Conservation (phyloP, 257 asterid species). For the Solanum dulcamara region DNA sequence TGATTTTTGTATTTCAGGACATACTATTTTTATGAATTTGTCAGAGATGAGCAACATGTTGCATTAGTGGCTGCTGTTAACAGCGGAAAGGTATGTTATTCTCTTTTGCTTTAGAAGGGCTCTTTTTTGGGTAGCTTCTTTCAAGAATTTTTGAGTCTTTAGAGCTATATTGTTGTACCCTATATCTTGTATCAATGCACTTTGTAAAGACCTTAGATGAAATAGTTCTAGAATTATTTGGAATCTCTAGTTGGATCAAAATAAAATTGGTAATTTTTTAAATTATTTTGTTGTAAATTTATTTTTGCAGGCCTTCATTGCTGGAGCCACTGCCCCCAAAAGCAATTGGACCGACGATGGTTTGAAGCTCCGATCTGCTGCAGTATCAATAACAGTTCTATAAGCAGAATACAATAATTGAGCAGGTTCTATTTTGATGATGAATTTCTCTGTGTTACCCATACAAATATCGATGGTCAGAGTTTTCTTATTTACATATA, state of each 20-base stretch:
- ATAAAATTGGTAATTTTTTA: background rate
- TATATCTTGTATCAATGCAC: too few relatives aligned
- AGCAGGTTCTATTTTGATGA: background rate
- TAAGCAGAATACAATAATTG: slow-evolving; percentile 1
- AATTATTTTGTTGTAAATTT: background rate
- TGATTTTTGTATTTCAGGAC: slow-evolving; percentile 43
- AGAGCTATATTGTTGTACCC: too few relatives aligned
- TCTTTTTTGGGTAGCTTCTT: too few relatives aligned
- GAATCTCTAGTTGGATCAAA: background rate
- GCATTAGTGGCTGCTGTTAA: slow-evolving; percentile 82
- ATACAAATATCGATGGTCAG: background rate
- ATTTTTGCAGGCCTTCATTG: slow-evolving; percentile 45
- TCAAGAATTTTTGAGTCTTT: too few relatives aligned
- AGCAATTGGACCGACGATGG: slow-evolving; percentile 67
- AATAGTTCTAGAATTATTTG: too few relatives aligned
- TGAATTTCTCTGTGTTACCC: too few relatives aligned
- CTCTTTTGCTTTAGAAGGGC: too few relatives aligned
- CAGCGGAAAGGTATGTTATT: slow-evolving; percentile 61
- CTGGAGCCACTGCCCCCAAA: slow-evolving; percentile 83
- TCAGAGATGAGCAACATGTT: slow-evolving; percentile 46
- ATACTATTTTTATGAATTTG: slow-evolving; percentile 86
- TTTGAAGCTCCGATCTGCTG: slow-evolving; percentile 81
- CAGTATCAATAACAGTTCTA: slow-evolving; percentile 56
- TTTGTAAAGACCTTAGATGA: too few relatives aligned
- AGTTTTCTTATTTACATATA: background rate